These are phyloP conservation scores for Yamadazyma jaroonii DNA, from an alignment of 1,139 yeast species.

Conservation along the genomic window DNA sequence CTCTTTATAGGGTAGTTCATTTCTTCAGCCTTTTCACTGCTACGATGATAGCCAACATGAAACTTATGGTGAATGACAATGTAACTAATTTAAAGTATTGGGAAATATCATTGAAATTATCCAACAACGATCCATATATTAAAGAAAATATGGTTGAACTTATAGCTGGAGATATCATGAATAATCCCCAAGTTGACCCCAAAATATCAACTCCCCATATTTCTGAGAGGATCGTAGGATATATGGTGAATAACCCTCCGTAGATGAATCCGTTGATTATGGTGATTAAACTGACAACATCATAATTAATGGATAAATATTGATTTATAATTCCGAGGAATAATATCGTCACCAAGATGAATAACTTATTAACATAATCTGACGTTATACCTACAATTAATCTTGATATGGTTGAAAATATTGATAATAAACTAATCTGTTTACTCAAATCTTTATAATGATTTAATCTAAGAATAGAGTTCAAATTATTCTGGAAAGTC, in stretches of 20 bases:
- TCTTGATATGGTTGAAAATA: constrained; percentile 44
- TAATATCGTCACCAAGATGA: constrained; percentile 42
- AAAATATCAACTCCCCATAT: constrained; percentile 89
- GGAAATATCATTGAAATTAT: constrained; percentile 27
- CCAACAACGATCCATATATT: constrained; percentile 67
- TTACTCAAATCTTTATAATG: constrained; percentile 42
- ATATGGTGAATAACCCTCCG: constrained; percentile 82
- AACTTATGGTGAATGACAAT: constrained; percentile 29
- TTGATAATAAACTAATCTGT: constrained; percentile 40
- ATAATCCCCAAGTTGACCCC: constrained; percentile 93
- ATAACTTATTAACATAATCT: constrained; percentile 47
- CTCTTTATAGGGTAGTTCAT: no score
- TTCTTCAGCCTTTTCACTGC: neutral
- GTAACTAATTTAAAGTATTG: constrained; percentile 35
- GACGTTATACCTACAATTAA: constrained; percentile 63
- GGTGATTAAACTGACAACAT: constrained; percentile 27
- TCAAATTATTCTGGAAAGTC: constrained; percentile 82
- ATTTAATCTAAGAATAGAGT: constrained; percentile 46
- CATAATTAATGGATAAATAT: constrained; percentile 11
- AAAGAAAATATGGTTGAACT: constrained; percentile 75
- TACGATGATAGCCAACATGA: constrained; percentile 11
- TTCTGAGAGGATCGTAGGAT: constrained; percentile 77
- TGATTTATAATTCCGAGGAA: constrained; percentile 47
- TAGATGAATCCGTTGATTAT: constrained; percentile 67
- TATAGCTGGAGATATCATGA: constrained; percentile 87